A percentile compares a stretch with the other conserved stretches of the same genome.
Conservation (phyloP, 352 stramenopile species). For the Globisporangium alternatum region DNA sequence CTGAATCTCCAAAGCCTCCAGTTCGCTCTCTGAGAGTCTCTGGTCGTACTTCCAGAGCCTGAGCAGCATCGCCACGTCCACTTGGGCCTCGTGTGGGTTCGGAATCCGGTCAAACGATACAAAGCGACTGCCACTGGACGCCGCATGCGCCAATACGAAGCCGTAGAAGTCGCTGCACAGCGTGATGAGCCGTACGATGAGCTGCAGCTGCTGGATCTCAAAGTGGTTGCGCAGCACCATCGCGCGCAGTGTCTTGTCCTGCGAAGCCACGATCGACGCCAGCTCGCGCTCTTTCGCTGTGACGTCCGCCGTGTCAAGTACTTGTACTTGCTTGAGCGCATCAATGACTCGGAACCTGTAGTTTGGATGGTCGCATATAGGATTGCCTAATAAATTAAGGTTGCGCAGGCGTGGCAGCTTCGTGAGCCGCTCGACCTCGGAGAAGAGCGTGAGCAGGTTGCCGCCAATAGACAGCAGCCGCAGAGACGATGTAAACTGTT, state of each 20-base stretch:
- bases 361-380: constrained; percentile 67
- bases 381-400: constrained; percentile 73
- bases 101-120: constrained; percentile 53
- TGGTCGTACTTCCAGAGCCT: constrained; percentile 50
- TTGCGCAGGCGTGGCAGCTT: constrained; percentile 46
- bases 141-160: constrained; percentile 22
- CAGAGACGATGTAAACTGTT: constrained; percentile 54
- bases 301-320: constrained; percentile 65
- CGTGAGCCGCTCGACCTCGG: constrained; percentile 36
- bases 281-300: constrained; percentile 51
- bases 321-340: constrained; percentile 36
- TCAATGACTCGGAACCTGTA: constrained; percentile 63
- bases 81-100: constrained; percentile 31
- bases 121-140: neutral
- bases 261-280: constrained; percentile 42
- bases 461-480: constrained; percentile 61
- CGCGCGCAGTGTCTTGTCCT: constrained; percentile 46
- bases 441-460: constrained; percentile 49
- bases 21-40: constrained; percentile 25
- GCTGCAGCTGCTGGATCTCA: constrained; percentile 68
- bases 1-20: constrained; percentile 42
- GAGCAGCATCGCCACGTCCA: constrained; percentile 44
- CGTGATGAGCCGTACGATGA: constrained; percentile 38
- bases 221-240: constrained; percentile 68
- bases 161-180: constrained; percentile 65